phyloP scores from a whole-genome alignment of 495 filamentous ascomycete genomes.

The Ramalina intermedia region DNA sequence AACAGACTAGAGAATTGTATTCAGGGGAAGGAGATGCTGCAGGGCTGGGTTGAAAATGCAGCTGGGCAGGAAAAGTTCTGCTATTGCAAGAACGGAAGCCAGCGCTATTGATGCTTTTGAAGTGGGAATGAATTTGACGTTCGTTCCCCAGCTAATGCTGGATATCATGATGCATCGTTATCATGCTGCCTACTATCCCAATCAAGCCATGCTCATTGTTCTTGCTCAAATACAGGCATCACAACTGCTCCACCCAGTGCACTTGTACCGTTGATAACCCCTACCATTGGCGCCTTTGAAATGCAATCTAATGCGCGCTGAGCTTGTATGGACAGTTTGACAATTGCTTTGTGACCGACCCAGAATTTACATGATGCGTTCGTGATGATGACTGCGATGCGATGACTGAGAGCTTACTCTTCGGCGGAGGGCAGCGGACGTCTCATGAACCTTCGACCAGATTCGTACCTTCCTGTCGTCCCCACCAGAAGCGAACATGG shows the following conservation, averaged over 20 bases:
- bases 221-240: background rate
- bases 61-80: too few species aligned
- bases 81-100: too few species aligned
- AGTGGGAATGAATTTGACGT: too few species aligned
- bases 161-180: background rate
- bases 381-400: background rate
- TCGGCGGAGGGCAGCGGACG: constrained; percentile 5
- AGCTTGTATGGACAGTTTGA: too few species aligned
- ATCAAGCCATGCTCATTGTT: background rate
- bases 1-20: too few species aligned
- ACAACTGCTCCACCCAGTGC: background rate
- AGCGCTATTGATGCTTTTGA: too few species aligned
- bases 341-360: too few species aligned
- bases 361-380: too few species aligned
- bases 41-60: background rate
- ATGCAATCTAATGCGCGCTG: too few species aligned
- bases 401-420: constrained; percentile 13
- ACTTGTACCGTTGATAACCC: background rate
- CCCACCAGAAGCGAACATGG: constrained; percentile 82
- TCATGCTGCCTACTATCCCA: constrained; percentile 1
- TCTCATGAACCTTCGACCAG: constrained; percentile 11
- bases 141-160: too few species aligned
- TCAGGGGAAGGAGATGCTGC: background rate
- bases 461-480: constrained; percentile 80
- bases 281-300: too few species aligned